These are phyloP conservation scores for Scheffersomyces lignosus DNA, from an alignment of 805 yeast species.

Conservation along the genomic window DNA sequence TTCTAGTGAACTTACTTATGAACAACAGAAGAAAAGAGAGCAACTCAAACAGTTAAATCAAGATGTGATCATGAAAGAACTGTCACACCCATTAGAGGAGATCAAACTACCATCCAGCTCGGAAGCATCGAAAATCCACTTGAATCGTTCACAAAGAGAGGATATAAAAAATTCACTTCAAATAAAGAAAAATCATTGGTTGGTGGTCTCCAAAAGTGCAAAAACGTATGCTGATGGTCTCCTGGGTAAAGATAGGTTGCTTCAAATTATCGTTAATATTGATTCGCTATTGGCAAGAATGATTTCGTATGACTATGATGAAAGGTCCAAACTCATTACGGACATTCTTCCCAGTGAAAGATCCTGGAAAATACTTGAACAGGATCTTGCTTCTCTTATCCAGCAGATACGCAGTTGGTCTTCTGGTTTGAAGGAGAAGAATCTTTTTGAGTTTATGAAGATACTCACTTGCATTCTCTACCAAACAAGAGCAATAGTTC, in stretches of 20 bases:
- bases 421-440: conserved; percentile 11
- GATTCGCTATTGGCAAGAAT: conserved; percentile 40
- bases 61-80: conserved; percentile 16
- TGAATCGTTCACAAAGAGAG: conserved; percentile 5
- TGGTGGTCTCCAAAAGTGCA: conserved; percentile 30
- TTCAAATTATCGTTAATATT: conserved; percentile 32
- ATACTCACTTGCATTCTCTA: conserved; percentile 27
- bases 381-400: conserved; percentile 27
- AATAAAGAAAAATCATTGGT: conserved; percentile 33
- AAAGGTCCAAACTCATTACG: conserved; percentile 25
- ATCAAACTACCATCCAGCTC: conserved; percentile 1
- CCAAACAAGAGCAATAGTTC: conserved; percentile 27
- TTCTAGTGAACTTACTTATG: conserved; percentile 3
- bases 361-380: conserved; percentile 36
- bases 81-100: conserved; percentile 6
- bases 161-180: conserved; percentile 17
- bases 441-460: conserved; percentile 15
- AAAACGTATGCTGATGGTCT: conserved; percentile 41
- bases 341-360: conserved; percentile 21
- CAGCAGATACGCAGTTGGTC: conserved; percentile 7
- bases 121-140: conserved; percentile 1
- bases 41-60: conserved; percentile 19
- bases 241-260: conserved; percentile 16
- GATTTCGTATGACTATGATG: conserved; percentile 38
- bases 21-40: conserved; percentile 13